These are phyloP conservation scores for Mortierella sp. DNA, from an alignment of 371 early-diverging fungal species.

Conservation along the genomic window DNA sequence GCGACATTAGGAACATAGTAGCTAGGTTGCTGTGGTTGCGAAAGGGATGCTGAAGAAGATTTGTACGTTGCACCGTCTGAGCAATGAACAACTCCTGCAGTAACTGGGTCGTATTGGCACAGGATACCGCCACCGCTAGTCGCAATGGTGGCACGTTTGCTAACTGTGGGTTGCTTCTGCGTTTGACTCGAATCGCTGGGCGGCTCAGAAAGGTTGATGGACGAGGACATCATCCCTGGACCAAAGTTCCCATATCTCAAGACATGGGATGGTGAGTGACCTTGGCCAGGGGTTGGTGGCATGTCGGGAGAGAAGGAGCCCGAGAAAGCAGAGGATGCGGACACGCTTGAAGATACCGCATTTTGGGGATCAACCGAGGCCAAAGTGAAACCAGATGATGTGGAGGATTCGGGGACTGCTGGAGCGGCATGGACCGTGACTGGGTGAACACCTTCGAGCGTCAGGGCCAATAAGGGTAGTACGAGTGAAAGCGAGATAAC, in stretches of 20 bases:
- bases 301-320: too few species aligned
- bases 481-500: constrained; percentile 24
- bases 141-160: neutral
- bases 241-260: too few species aligned
- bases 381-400: neutral
- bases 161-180: neutral
- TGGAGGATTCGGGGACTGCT: neutral
- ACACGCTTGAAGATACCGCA: neutral
- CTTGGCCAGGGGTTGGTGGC: neutral
- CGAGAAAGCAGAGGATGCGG: too few species aligned
- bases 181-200: neutral
- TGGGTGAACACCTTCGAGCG: too few species aligned
- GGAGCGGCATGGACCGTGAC: constrained; percentile 5
- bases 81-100: constrained; percentile 8
- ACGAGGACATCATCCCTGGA: too few species aligned
- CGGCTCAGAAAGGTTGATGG: neutral
- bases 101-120: constrained; percentile 2
- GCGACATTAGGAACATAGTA: neutral
- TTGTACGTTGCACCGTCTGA: neutral
- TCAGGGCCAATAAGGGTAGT: constrained; percentile 3
- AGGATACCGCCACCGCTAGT: neutral
- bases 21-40: neutral
- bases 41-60: neutral
- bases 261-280: neutral
- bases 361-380: neutral